These are phyloP conservation scores for Coemansia sp. DNA, from an alignment of 192 early-diverging fungal species.

Conservation along the genomic window DNA sequence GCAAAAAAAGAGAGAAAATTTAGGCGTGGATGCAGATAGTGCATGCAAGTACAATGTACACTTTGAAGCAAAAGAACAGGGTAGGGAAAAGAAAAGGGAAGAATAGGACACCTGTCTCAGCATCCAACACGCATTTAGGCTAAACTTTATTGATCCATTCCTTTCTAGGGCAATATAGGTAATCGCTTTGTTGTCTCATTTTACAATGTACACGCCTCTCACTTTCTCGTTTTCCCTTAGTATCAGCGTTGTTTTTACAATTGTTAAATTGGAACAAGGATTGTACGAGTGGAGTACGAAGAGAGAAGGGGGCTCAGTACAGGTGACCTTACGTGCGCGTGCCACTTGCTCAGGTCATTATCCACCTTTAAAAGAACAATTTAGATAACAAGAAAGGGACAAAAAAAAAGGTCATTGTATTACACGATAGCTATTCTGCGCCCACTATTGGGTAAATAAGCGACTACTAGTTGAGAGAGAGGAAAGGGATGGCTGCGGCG, in stretches of 20 bases:
- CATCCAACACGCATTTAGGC: not conserved
- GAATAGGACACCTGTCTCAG: too few species aligned
- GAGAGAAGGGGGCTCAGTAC: not conserved
- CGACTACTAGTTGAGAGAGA: not conserved
- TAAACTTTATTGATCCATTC: not conserved
- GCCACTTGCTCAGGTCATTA: not conserved
- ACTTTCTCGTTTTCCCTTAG: not conserved
- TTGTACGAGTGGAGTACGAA: not conserved
- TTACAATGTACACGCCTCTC: not conserved
- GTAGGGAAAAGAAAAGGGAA: not conserved
- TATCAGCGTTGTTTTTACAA: not conserved
- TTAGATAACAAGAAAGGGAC: not conserved
- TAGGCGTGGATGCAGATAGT: not conserved
- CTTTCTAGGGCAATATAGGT: not conserved
- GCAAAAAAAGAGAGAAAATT: not conserved
- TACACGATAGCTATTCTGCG: conserved; percentile 7
- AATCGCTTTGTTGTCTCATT: not conserved
- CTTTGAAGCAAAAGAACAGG: not conserved
- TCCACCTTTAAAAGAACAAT: not conserved
- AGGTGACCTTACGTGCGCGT: conserved; percentile 3
- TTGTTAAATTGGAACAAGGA: not conserved
- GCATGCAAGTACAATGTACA: not conserved
- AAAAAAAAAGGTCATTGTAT: conserved; percentile 4
- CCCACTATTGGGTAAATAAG: conserved; percentile 7
- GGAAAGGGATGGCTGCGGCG: not conserved